phyloP scores from a whole-genome alignment of 2,329 filamentous ascomycete genomes.

The Fusarium globosum region DNA sequence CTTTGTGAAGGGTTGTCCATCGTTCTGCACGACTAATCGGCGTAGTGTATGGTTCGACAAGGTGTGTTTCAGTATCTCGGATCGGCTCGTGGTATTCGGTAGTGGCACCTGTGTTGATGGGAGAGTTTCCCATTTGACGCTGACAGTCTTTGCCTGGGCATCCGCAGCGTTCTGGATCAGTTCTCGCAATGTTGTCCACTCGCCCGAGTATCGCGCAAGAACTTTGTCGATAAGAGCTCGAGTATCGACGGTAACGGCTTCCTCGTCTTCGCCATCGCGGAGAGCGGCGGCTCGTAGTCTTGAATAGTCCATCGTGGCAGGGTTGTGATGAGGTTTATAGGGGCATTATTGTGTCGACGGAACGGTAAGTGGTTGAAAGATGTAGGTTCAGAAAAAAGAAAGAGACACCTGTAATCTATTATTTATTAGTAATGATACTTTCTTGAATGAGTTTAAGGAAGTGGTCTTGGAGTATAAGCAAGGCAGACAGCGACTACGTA shows the following conservation, averaged over 20 bases:
- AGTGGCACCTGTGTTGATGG: constrained; percentile 85
- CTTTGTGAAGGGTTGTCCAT: constrained; percentile 86
- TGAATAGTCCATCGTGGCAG: constrained; percentile 72
- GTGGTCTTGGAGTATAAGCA: constrained; percentile 7
- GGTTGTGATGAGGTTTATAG: constrained; percentile 16
- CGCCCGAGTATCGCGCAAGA: constrained; percentile 92
- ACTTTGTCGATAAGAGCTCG: constrained; percentile 98
- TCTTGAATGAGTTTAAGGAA: background rate
- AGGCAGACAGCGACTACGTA: constrained; percentile 39
- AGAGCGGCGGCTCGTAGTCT: constrained; percentile 88
- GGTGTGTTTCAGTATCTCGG: constrained; percentile 82
- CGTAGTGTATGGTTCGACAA: constrained; percentile 87
- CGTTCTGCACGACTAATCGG: constrained; percentile 90
- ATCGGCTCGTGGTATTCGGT: constrained; percentile 70
- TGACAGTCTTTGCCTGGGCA: constrained; percentile 89
- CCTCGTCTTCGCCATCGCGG: constrained; percentile 87
- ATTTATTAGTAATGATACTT: constrained; percentile 8
- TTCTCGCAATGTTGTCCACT: constrained; percentile 91
- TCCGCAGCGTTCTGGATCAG: constrained; percentile 99
- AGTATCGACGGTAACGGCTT: constrained; percentile 98
- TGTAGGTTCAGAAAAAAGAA: background rate
- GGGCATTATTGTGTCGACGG: constrained; percentile 29
- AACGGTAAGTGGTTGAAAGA: background rate
- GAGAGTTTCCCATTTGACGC: constrained; percentile 90
- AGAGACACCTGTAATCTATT: background rate